Conservation (phyloP, 1,139 yeast genomes). For the Zygoascus hellenicus region DNA sequence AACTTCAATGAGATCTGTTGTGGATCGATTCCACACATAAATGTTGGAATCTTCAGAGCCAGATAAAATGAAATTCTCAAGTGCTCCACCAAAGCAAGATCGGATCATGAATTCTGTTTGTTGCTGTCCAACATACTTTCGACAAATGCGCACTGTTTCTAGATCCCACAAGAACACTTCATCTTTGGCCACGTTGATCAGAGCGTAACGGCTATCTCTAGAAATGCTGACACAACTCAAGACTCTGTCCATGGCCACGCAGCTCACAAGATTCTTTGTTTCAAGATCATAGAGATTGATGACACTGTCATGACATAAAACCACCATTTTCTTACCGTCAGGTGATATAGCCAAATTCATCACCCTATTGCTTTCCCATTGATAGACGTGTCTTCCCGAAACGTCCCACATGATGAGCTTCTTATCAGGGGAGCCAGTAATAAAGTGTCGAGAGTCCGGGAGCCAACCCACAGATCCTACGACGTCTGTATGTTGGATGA, state of each 20-base stretch:
- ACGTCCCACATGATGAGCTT: constrained; percentile 58
- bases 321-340: constrained; percentile 55
- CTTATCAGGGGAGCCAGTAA: constrained; percentile 76
- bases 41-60: constrained; percentile 82
- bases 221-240: constrained; percentile 48
- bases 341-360: constrained; percentile 64
- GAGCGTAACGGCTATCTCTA: constrained; percentile 41
- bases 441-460: constrained; percentile 54
- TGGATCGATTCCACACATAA: constrained; percentile 73
- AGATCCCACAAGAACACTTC: constrained; percentile 78
- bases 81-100: constrained; percentile 66
- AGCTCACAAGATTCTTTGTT: constrained; percentile 31
- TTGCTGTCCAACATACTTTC: constrained; percentile 64
- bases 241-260: constrained; percentile 38
- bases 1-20: constrained; percentile 62
- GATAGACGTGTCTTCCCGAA: constrained; percentile 37
- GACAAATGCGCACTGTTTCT: constrained; percentile 44
- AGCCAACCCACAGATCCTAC: constrained; percentile 74
- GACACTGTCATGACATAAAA: constrained; percentile 54
- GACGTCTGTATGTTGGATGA: constrained; percentile 29
- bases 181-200: constrained; percentile 68
- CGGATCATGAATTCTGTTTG: constrained; percentile 64
- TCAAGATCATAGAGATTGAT: constrained; percentile 48
- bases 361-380: constrained; percentile 47
- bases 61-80: constrained; percentile 65